These are phyloP conservation scores for Tanacetum coccineum DNA, from an alignment of 129 eudicot species.

Conservation along the genomic window DNA sequence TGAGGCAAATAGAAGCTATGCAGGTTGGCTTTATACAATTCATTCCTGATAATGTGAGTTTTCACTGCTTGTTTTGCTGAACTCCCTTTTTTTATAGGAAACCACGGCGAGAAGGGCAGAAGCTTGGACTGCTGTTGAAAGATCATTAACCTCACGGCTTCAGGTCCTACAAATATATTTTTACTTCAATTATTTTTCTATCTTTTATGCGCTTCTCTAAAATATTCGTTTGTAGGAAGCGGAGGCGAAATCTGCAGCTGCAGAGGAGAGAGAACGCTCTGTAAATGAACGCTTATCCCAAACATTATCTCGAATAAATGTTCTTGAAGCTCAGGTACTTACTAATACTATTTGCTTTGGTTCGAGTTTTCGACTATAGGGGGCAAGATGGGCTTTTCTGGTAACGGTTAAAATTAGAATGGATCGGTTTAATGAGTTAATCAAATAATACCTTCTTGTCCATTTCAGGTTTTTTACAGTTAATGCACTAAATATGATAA, in stretches of 20 bases:
- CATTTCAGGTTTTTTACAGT: neutral
- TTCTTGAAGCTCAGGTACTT: slow-evolving; percentile 94
- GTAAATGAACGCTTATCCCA: slow-evolving; percentile 80
- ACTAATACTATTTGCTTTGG: slow-evolving; percentile 15
- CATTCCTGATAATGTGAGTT: neutral
- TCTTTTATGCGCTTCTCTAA: slow-evolving; percentile 13
- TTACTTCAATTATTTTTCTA: neutral
- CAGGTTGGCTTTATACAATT: slow-evolving; percentile 48
- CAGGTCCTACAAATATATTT: slow-evolving; percentile 43
- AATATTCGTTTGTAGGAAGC: slow-evolving; percentile 58
- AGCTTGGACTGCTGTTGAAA: slow-evolving; percentile 95
- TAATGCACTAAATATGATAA: neutral
- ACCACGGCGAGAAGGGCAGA: slow-evolving; percentile 76
- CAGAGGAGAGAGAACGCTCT: slow-evolving; percentile 90
- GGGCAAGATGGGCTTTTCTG: slow-evolving; percentile 9
- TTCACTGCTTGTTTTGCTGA: neutral
- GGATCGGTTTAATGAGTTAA: no score
- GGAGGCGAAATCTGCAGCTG: slow-evolving; percentile 86
- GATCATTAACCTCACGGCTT: slow-evolving; percentile 76
- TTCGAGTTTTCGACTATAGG: slow-evolving; percentile 13
- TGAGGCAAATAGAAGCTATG: slow-evolving; percentile 94
- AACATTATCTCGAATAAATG: slow-evolving; percentile 81
- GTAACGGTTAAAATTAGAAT: neutral
- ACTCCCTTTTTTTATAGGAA: slow-evolving; percentile 46
- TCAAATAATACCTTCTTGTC: neutral